phyloP scores from a whole-genome alignment of 2,329 filamentous ascomycete species.

The Fusarium pseudograminearum region DNA sequence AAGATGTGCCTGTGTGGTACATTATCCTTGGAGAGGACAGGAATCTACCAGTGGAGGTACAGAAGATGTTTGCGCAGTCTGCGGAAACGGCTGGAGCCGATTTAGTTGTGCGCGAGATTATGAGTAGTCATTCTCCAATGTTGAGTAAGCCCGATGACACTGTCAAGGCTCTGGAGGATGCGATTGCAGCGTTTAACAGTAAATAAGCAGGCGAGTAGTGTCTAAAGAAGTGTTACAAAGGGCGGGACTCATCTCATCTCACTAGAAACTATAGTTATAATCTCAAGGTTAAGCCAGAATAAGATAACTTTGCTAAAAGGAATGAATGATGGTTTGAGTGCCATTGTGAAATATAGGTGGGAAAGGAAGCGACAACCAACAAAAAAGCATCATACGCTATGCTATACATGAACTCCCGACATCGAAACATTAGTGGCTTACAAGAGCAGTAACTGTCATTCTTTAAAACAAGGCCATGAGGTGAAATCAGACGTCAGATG shows the following conservation, averaged over 20 bases:
- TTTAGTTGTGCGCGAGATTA: slow-evolving; percentile 56
- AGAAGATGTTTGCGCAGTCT: slow-evolving; percentile 54
- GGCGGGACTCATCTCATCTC: accelerated
- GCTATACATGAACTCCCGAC: neutral
- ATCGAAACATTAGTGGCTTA: neutral
- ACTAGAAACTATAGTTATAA: neutral
- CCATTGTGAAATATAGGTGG: neutral
- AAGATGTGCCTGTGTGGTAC: slow-evolving; percentile 61
- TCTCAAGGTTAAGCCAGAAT: accelerated
- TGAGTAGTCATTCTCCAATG: slow-evolving; percentile 63
- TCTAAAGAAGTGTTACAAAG: neutral
- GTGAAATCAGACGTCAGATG: neutral
- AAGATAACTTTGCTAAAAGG: accelerated
- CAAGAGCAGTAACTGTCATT: neutral
- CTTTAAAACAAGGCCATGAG: neutral
- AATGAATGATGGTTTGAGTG: neutral
- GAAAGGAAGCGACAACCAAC: neutral
- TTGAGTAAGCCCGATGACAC: slow-evolving; percentile 59
- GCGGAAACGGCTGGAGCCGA: slow-evolving; percentile 54
- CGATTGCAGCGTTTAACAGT: slow-evolving; percentile 31
- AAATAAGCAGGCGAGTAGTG: too few species aligned
- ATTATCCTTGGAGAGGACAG: slow-evolving; percentile 58
- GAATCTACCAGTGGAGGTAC: slow-evolving; percentile 55
- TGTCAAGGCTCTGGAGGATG: slow-evolving; percentile 51
- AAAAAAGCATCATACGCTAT: neutral